Conservation (phyloP, 805 yeast species). For the Candida chauliodis region DNA sequence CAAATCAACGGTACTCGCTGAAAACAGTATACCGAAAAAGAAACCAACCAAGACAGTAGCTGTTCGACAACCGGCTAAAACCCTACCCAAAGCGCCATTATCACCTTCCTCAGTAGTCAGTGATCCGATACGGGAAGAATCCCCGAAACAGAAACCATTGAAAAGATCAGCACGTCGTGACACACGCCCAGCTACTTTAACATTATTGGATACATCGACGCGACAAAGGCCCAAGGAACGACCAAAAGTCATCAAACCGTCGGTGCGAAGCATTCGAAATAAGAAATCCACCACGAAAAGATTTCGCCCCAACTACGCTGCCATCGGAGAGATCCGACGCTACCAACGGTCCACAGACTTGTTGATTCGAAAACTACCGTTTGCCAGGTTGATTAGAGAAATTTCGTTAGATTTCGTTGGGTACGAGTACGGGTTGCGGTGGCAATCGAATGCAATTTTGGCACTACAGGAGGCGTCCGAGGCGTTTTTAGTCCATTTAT, state of each 20-base stretch:
- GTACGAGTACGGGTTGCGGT: slow-evolving; percentile 54
- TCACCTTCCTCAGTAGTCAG: background rate
- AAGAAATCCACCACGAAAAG: slow-evolving; percentile 21
- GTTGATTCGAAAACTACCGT: slow-evolving; percentile 67
- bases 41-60: background rate
- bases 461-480: slow-evolving; percentile 83
- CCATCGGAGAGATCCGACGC: slow-evolving; percentile 63
- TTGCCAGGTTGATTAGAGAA: slow-evolving; percentile 73
- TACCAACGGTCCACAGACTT: slow-evolving; percentile 27
- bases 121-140: too few relatives aligned
- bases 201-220: background rate
- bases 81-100: background rate
- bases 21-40: background rate
- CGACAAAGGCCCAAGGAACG: background rate
- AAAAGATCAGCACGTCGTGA: too few relatives aligned
- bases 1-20: background rate
- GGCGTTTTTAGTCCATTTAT: slow-evolving; percentile 66
- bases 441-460: slow-evolving; percentile 76
- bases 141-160: too few relatives aligned
- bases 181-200: too few relatives aligned
- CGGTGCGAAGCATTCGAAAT: slow-evolving; percentile 21
- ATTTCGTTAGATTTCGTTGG: slow-evolving; percentile 62
- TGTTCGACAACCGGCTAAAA: background rate
- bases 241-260: background rate
- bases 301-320: slow-evolving; percentile 62